phyloP scores from a whole-genome alignment of 2,329 filamentous ascomycete genomes.

The Ophiostoma himal-ulmi region DNA sequence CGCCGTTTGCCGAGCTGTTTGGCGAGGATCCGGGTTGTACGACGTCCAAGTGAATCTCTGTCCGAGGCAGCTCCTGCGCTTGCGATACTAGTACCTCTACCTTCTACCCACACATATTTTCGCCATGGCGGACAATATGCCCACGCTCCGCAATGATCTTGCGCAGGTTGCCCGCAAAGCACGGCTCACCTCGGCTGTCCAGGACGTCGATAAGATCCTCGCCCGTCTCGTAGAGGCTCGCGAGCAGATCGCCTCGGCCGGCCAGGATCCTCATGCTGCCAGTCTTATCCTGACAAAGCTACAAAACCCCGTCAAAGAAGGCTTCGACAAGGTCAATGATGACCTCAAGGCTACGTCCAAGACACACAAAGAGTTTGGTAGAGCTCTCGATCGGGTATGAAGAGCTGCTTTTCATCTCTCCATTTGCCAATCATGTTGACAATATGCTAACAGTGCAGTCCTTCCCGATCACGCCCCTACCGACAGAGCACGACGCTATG shows the following conservation, averaged over 20 bases:
- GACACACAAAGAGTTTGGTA: slow-evolving; percentile 76
- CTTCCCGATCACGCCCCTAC: slow-evolving; percentile 54
- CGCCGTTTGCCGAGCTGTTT: slow-evolving; percentile 2
- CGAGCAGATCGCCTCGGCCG: slow-evolving; percentile 55
- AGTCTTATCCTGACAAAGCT: slow-evolving; percentile 73
- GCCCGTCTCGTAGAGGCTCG: slow-evolving; percentile 68
- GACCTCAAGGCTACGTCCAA: slow-evolving; percentile 79
- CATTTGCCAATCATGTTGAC: too few relatives aligned
- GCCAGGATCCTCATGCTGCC: slow-evolving; percentile 61
- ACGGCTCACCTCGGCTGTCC: slow-evolving; percentile 63
- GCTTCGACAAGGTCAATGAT: slow-evolving; percentile 73
- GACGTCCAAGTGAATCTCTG: slow-evolving; percentile 1
- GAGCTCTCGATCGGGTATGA: slow-evolving; percentile 71
- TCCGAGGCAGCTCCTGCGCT: background rate
- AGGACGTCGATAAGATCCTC: slow-evolving; percentile 79
- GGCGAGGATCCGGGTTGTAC: slow-evolving; percentile 4
- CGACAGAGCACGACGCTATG: slow-evolving; percentile 74
- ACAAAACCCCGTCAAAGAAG: slow-evolving; percentile 76
- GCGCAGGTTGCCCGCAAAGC: slow-evolving; percentile 63
- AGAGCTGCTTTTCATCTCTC: slow-evolving; percentile 19
- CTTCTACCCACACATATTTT: background rate
- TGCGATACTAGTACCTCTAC: background rate
- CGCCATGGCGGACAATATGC: slow-evolving; percentile 35
- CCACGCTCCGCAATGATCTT: slow-evolving; percentile 64
- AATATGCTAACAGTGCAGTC: slow-evolving; percentile 29